A percentile compares a stretch with the other conserved stretches of the same genome.
Conservation (phyloP, 768 basidiomycete species). For the Podaxis sp. region DNA sequence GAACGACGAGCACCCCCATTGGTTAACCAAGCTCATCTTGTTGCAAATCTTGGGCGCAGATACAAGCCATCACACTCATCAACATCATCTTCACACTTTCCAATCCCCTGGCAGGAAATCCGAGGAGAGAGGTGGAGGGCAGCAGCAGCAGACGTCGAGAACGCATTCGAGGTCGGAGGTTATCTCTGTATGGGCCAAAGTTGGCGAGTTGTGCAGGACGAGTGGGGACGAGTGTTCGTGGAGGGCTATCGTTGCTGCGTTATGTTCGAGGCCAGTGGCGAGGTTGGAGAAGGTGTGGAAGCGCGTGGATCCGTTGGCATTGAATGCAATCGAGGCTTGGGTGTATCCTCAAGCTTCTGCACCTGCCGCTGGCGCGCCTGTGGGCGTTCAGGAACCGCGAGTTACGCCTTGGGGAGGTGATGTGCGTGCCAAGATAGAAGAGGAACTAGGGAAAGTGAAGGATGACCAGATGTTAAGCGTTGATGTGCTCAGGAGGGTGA, state of each 20-base stretch:
- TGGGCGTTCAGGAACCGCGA: conserved; percentile 42
- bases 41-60: conserved; percentile 70
- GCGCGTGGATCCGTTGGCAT: conserved; percentile 60
- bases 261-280: conserved; percentile 74
- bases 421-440: conserved; percentile 42
- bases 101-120: conserved; percentile 32
- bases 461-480: conserved; percentile 46
- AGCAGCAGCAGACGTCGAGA: conserved; percentile 41
- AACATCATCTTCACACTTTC: conserved; percentile 11
- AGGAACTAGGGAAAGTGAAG: conserved; percentile 46
- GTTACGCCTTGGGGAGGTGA: conserved; percentile 74
- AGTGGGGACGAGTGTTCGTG: conserved; percentile 80
- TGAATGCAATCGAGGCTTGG: conserved; percentile 68
- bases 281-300: conserved; percentile 81
- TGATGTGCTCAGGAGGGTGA: conserved; percentile 39
- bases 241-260: conserved; percentile 68
- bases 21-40: conserved; percentile 75
- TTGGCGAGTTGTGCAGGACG: conserved; percentile 72
- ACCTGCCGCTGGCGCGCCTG: conserved; percentile 24
- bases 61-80: conserved; percentile 24
- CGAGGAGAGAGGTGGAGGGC: conserved; percentile 26
- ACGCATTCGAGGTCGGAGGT: conserved; percentile 74
- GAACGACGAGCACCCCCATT: conserved; percentile 71
- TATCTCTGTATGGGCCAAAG: conserved; percentile 68
- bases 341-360: conserved; percentile 34